A percentile compares a stretch with the other conserved stretches of the same genome.
Conservation (phyloP, 495 filamentous ascomycete genomes). For the Tuber indicum region DNA sequence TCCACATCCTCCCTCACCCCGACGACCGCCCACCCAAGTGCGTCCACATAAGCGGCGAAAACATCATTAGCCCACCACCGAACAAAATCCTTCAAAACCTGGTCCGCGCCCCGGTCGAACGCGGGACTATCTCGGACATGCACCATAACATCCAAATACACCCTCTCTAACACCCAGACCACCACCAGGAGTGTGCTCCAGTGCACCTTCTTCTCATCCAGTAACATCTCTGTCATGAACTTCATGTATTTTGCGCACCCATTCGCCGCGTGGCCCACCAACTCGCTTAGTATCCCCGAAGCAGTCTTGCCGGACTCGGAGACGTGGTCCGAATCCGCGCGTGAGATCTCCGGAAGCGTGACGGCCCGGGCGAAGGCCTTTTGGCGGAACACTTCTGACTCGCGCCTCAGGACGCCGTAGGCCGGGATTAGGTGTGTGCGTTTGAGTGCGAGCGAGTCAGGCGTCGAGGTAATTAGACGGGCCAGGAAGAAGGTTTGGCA, state of each 20-base stretch:
- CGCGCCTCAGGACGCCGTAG: constrained; percentile 5
- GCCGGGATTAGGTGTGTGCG: background rate
- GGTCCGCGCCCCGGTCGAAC: constrained; percentile 4
- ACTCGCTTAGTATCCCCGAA: background rate
- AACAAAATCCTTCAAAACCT: constrained; percentile 14
- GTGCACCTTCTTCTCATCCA: background rate
- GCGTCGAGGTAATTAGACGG: constrained; percentile 7
- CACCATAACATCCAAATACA: constrained; percentile 14
- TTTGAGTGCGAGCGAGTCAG: background rate
- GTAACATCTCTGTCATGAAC: constrained; percentile 6
- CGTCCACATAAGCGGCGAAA: constrained; percentile 12
- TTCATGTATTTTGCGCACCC: constrained; percentile 19
- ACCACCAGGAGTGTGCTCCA: constrained; percentile 18
- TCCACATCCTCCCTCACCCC: background rate
- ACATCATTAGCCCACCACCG: constrained; percentile 17
- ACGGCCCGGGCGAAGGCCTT: constrained; percentile 10
- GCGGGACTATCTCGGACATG: background rate
- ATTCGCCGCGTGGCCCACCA: constrained; percentile 6
- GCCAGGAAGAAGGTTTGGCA: constrained; percentile 12
- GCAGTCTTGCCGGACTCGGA: constrained; percentile 1
- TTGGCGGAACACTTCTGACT: constrained; percentile 11
- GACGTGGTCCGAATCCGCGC: background rate
- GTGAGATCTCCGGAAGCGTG: constrained; percentile 10
- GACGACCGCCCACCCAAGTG: background rate
- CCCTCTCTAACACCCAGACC: constrained; percentile 19